Evolutionary conservation across 306 rosid species (phyloP).

Genomic region (Medicago truncatula): MtrunA17r5.0-ANR NC_053044.1:36739001-36739500

Average conservation of each 20-base stretch:
- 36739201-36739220: neutral
- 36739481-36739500: neutral
- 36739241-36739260: neutral
- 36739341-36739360: constrained; percentile 4
- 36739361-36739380: neutral
- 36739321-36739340: constrained; percentile 45
- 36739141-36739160: too few relatives aligned
- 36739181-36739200: neutral
- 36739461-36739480: neutral
- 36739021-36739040: neutral
- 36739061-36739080: too few relatives aligned
- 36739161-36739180: too few relatives aligned
- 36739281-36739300: constrained; percentile 45
- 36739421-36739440: neutral
- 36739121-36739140: too few relatives aligned
- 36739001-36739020: neutral
- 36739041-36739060: neutral
- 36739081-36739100: too few relatives aligned
- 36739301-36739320: constrained; percentile 39
- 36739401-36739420: constrained; percentile 41
- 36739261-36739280: neutral
- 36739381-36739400: constrained; percentile 21
- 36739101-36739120: neutral
- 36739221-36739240: neutral
- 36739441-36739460: neutral